These are phyloP conservation scores for Talaromyces amestolkiae DNA, from an alignment of 2,329 filamentous ascomycete species.

Conservation along the genomic window DNA sequence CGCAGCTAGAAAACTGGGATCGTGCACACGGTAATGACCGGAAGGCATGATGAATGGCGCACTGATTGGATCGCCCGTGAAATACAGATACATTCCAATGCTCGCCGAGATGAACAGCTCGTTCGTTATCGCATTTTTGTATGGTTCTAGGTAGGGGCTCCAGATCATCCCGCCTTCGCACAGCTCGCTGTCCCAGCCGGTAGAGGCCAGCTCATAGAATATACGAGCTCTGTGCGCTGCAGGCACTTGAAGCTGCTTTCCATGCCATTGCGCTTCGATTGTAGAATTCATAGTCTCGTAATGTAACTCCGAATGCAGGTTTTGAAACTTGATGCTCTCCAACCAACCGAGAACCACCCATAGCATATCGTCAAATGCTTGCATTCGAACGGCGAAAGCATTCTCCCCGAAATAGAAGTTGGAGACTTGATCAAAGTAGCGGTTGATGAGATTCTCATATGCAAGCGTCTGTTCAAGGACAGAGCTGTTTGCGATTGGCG, in stretches of 20 bases:
- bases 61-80: conserved; percentile 73
- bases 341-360: conserved; percentile 95
- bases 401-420: conserved; percentile 87
- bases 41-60: conserved; percentile 62
- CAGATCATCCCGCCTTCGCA: conserved; percentile 89
- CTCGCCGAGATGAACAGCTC: conserved; percentile 83
- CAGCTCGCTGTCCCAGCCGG: conserved; percentile 76
- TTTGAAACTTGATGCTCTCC: conserved; percentile 73
- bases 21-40: conserved; percentile 42
- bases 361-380: conserved; percentile 91
- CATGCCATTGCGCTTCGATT: conserved; percentile 62
- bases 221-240: conserved; percentile 80
- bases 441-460: conserved; percentile 76
- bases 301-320: conserved; percentile 64
- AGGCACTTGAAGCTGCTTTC: conserved; percentile 67
- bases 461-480: conserved; percentile 34
- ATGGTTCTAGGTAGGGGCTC: conserved; percentile 76
- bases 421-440: conserved; percentile 73
- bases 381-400: conserved; percentile 66
- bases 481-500: background rate
- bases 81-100: conserved; percentile 84
- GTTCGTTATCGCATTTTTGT: conserved; percentile 97
- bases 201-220: conserved; percentile 77
- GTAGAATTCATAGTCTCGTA: conserved; percentile 42
- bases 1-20: conserved; percentile 67